A percentile compares a stretch with the other conserved stretches of the same genome.
Evolutionary conservation across 2,329 filamentous ascomycete species (phyloP).

Genomic region (Hortaea werneckii): DNA sequence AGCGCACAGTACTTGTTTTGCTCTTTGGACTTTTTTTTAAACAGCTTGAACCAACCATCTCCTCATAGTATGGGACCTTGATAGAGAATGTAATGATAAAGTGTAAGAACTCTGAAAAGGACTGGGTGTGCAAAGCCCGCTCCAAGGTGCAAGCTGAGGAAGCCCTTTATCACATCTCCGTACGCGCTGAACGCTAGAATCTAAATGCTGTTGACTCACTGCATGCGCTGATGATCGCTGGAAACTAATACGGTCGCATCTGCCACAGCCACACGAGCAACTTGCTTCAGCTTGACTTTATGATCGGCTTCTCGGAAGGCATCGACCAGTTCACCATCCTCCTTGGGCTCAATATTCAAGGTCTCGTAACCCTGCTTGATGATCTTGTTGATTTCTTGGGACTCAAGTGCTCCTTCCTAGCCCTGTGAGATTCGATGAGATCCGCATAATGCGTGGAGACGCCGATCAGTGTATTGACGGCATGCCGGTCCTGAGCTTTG

Average conservation of each 20-base stretch:
- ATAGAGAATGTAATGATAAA: too few relatives aligned
- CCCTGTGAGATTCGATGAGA: slow-evolving; percentile 54
- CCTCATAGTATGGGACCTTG: too few relatives aligned
- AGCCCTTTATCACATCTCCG: too few relatives aligned
- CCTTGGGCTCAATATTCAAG: slow-evolving; percentile 77
- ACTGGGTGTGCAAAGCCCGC: too few relatives aligned
- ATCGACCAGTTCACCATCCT: slow-evolving; percentile 78
- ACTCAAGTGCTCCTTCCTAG: slow-evolving; percentile 54
- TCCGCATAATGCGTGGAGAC: slow-evolving; percentile 81
- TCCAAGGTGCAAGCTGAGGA: too few relatives aligned
- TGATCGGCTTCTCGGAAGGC: slow-evolving; percentile 79
- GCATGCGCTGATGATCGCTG: too few relatives aligned
- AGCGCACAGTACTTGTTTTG: too few relatives aligned
- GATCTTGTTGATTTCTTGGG: slow-evolving; percentile 73
- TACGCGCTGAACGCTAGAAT: too few relatives aligned
- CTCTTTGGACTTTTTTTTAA: too few relatives aligned
- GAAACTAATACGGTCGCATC: slow-evolving; percentile 39
- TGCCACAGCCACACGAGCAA: slow-evolving; percentile 67
- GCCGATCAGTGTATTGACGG: slow-evolving; percentile 74
- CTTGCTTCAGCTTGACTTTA: slow-evolving; percentile 74
- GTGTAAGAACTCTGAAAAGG: too few relatives aligned
- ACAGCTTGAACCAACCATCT: too few relatives aligned
- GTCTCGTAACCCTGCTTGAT: slow-evolving; percentile 97
- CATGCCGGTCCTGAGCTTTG: slow-evolving; percentile 39
- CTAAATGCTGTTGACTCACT: too few relatives aligned